These are phyloP conservation scores for Whalleya microplaca DNA, from an alignment of 2,329 filamentous ascomycete species.

Conservation along the genomic window DNA sequence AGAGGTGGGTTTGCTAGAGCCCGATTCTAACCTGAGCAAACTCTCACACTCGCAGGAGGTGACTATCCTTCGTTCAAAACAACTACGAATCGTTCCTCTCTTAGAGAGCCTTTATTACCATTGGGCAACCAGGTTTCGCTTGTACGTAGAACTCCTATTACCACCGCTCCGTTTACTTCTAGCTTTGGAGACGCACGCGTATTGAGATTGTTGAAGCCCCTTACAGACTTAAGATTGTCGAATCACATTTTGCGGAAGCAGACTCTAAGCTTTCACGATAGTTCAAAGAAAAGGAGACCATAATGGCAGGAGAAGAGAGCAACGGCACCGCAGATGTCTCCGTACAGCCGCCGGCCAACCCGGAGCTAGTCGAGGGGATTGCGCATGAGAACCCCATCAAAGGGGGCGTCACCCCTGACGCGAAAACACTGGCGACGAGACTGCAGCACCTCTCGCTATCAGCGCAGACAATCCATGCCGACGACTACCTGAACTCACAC, in stretches of 20 bases:
- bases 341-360: conserved; percentile 21
- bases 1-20: conserved; percentile 6
- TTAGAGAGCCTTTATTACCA: background rate
- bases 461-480: conserved; percentile 79
- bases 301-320: conserved; percentile 25
- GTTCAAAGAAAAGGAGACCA: conserved; percentile 11
- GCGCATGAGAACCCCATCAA: conserved; percentile 26
- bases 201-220: background rate
- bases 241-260: background rate
- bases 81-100: background rate
- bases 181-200: background rate
- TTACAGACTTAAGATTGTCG: background rate
- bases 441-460: conserved; percentile 57
- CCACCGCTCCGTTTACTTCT: background rate
- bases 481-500: conserved; percentile 74
- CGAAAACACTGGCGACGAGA: conserved; percentile 37
- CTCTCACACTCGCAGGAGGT: background rate
- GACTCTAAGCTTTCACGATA: background rate
- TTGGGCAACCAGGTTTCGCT: no score
- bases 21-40: background rate
- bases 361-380: conserved; percentile 26
- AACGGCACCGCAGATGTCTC: conserved; percentile 9
- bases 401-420: conserved; percentile 10
- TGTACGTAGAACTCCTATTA: background rate
- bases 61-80: no score